Evolutionary conservation across 768 basidiomycete species (phyloP), one percentile per base, ranked within the genome.

Genomic region (Auriscalpium orientale): DNA sequence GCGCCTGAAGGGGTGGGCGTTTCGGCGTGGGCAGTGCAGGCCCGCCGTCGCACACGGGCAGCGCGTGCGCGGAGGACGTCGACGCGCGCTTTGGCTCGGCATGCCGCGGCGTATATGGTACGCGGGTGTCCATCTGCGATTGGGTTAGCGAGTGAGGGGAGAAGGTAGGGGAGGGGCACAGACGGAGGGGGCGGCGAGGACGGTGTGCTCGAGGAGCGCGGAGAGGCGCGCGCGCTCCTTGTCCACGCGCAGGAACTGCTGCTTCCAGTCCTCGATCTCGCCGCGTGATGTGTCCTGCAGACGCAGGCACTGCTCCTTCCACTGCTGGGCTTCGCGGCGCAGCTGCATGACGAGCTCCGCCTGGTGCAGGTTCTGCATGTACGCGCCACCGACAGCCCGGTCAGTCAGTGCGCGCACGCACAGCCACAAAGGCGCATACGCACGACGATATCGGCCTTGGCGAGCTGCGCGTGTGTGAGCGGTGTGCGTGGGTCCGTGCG

Each of bases 181-280:
- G 13, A 48, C 46, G 46, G 46, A 2, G 20, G 46, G 28, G 15
- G 15, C n/a, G 12, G 46, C 3, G 15, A 20, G 12, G 9, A 84
- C 66, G 2, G 87, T 74, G 53, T 85, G 83, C 46, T 85, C 82
- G 10, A 85, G 66, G 44, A 81, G 75, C 5, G 77, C 76, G 8
- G 81, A 73, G 12, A 88, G 75, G 6, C 75, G 74, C 34, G 76
- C 79, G 54, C 86, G 78, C 55, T 89, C 85, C 54, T 83, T 76
- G 58, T 90, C 87, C 46, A 87, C 84, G 15, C 86, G 81, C 38
- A 84, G 71, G 66, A 87, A 89, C 62, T 88, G 86, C 20, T 87
- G 87, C 67, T 89, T 89, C 88, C 88, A 90, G 62, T 85, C 85
- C 53, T 75, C 74, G 0, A 86, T 79, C 57, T 78, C 76, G 34